Conservation (phyloP, 2,329 filamentous ascomycete genomes). For the Thermomyces lanuginosus region DNA sequence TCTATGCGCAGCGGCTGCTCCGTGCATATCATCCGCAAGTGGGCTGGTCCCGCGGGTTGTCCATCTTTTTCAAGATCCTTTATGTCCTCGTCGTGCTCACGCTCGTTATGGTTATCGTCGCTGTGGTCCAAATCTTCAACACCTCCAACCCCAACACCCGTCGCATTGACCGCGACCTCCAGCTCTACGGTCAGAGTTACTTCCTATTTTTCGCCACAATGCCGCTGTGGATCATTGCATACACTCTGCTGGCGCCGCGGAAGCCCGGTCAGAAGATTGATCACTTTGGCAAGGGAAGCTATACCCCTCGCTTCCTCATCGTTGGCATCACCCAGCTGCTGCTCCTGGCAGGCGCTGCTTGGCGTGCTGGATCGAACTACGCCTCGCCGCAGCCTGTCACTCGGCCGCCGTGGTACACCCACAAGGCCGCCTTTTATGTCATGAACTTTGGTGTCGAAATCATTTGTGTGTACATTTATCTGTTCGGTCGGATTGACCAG, state of each 20-base stretch:
- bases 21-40: constrained; percentile 54
- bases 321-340: constrained; percentile 43
- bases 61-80: constrained; percentile 39
- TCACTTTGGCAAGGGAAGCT: constrained; percentile 50
- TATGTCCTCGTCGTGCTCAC: constrained; percentile 42
- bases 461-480: constrained; percentile 50
- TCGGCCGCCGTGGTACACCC: constrained; percentile 52
- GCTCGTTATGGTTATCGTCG: constrained; percentile 50
- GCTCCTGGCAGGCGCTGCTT: constrained; percentile 52
- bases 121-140: constrained; percentile 49
- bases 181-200: constrained; percentile 45
- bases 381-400: constrained; percentile 31
- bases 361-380: constrained; percentile 47
- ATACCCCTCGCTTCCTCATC: constrained; percentile 50
- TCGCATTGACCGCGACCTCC: constrained; percentile 43
- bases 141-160: constrained; percentile 40
- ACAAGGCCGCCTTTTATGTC: constrained; percentile 58
- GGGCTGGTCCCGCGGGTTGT: constrained; percentile 48
- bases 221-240: constrained; percentile 41
- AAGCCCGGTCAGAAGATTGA: constrained; percentile 29
- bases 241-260: constrained; percentile 33
- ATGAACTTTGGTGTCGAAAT: constrained; percentile 66
- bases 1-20: constrained; percentile 60
- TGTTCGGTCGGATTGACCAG: constrained; percentile 52
- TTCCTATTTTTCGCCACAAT: constrained; percentile 51